Evolutionary conservation across 345 rosid genomes (phyloP).

Genomic region (Cardamine occulta): DNA sequence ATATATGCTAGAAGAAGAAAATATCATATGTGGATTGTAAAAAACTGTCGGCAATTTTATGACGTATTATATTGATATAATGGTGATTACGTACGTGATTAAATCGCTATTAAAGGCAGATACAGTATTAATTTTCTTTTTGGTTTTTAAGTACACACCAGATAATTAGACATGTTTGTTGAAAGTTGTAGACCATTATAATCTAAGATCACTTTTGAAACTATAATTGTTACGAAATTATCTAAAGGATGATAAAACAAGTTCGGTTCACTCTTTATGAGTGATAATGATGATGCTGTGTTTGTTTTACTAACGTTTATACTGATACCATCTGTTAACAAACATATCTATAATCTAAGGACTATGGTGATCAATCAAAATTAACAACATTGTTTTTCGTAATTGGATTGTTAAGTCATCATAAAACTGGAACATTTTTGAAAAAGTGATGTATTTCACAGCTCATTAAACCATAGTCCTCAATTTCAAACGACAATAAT

Average conservation of each 20-base stretch:
- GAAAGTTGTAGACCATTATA: background rate
- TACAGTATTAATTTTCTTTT: too few relatives aligned
- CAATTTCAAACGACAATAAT: constrained; percentile 9
- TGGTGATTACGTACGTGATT: background rate
- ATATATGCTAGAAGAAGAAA: constrained; percentile 18
- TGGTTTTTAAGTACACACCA: too few relatives aligned
- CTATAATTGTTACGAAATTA: background rate
- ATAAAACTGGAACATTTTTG: background rate
- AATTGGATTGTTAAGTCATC: background rate
- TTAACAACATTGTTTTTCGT: background rate
- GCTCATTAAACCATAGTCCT: constrained; percentile 9
- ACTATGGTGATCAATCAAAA: background rate
- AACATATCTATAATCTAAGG: background rate
- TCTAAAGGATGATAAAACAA: background rate
- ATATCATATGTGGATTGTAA: constrained; percentile 19
- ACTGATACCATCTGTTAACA: background rate
- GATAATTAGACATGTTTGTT: constrained; percentile 4
- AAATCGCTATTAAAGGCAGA: background rate
- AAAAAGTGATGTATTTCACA: constrained; percentile 4
- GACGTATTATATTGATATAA: background rate
- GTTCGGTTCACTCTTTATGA: background rate
- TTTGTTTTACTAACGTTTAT: background rate
- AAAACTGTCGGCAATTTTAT: constrained; percentile 22
- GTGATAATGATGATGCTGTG: background rate
- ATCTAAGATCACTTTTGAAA: background rate